A percentile compares a stretch with the other conserved stretches of the same genome.
phyloP scores from a whole-genome alignment of 371 early-diverging fungal genomes.

The Zancudomyces culisetae region DNA sequence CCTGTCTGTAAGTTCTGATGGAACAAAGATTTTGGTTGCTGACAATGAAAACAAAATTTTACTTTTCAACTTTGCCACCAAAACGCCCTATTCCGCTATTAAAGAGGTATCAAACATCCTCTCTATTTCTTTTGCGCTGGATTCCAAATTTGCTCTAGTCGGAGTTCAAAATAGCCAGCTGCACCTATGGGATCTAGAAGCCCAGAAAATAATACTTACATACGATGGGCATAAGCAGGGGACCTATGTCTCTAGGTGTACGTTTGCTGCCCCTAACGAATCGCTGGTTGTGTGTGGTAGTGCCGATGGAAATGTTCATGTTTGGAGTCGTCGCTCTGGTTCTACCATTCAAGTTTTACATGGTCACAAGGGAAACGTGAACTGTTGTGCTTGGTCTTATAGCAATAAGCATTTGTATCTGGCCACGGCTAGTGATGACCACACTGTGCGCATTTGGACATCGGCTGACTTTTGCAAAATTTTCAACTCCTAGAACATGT shows the following conservation, averaged over 20 bases:
- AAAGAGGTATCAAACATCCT: constrained; percentile 54
- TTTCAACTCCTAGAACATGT: too few species aligned
- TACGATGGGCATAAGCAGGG: constrained; percentile 75
- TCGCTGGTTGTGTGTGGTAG: constrained; percentile 74
- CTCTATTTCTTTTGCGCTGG: constrained; percentile 47
- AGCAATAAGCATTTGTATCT: constrained; percentile 38
- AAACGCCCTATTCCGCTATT: constrained; percentile 16
- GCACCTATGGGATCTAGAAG: constrained; percentile 75
- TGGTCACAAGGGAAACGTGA: constrained; percentile 72
- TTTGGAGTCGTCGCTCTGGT: constrained; percentile 77
- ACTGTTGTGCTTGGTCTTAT: constrained; percentile 53
- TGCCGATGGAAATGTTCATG: constrained; percentile 54
- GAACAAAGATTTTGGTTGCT: constrained; percentile 26
- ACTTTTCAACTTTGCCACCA: constrained; percentile 37
- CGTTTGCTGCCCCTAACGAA: constrained; percentile 73
- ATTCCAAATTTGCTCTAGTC: constrained; percentile 51
- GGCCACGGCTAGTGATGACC: constrained; percentile 87
- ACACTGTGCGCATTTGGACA: constrained; percentile 64
- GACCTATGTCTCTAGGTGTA: constrained; percentile 72
- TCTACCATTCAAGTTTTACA: constrained; percentile 47
- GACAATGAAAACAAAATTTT: constrained; percentile 21
- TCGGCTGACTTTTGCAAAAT: not conserved
- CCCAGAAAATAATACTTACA: constrained; percentile 38
- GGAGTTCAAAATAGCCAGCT: constrained; percentile 40
- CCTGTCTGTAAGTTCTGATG: constrained; percentile 52